Base-by-base conservation (phyloP, 208 protist genomes). In the Trypanosoma boissoni region DNA sequence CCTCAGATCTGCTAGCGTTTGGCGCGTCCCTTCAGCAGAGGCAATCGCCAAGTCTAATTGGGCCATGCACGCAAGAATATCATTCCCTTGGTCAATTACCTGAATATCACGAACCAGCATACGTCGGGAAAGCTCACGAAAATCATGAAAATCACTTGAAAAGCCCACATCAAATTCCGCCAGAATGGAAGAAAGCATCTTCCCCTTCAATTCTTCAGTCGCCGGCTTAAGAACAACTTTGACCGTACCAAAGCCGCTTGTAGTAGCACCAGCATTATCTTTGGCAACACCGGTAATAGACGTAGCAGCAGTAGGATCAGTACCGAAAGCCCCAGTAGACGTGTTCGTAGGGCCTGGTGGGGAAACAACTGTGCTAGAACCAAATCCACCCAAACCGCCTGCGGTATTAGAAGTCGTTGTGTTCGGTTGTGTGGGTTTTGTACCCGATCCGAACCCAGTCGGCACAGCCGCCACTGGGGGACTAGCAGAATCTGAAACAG, bases 101-200 rank as follows among this genome's bases (percentile, higher is more conserved):
- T 87, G 72, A 4, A 68, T 62, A 44, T 92, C 86, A 28, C 82
- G 81, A 18, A 76, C 46, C 16, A 79, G 63, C 37, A 87, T 78
- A 54, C 76, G 80, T n/a, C 74, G 69, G 5, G 83, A 61, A 14
- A 89, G 51, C 20, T 77, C 71, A 1, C 51, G 51, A 65, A 89
- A 92, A 39, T 88, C 65, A 29, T 62, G 49, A 41, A 79, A 74
- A 42, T 78, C 86, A 1, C 56, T 51, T 3, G 71, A 55, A 51
- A 82, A 86, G 9, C 55, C 46, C 27, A 57, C 60, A 39, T 92
- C 86, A 37, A 89, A 76, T 34, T 70, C 68, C 0, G 62, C 64
- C 18, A 87, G 58, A 26, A 92, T 74, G 8, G 67, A 56, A 5
- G 72, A 67, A 8, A 92, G 64, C 24, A 70, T 68, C 34, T 85